Evolutionary conservation across 805 yeast genomes (phyloP), one percentile per base, ranked within the genome.

Genomic region (Nakazawaea ernobii): DNA sequence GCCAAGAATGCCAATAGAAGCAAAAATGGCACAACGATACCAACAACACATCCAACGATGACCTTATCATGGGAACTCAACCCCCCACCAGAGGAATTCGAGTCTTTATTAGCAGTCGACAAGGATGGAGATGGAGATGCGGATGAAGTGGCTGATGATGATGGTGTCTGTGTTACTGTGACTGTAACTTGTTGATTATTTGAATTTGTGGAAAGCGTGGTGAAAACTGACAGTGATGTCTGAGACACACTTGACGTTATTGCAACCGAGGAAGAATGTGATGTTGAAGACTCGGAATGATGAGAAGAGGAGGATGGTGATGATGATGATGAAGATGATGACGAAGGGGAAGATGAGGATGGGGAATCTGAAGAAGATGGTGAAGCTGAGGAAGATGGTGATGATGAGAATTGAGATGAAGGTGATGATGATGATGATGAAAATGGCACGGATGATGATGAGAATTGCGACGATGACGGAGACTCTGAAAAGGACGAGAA

Each of bases 1-100:
- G 40, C 38, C 27, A 52, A 43, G n/a, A 66, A 63, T 6, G 63
- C 69, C 5, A 69, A 70, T 36, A 70, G 48, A 2, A 71, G 62
- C n/a, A 81, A 59, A 0, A 77, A 53, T 2, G 91, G 86, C 0
- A 82, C 80, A 45, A 87, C 87, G 11, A 85, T 74, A 47, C 90
- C 90, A 6, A 84, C 83, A 28, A 79, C 83, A 49, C 82, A 81
- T 35, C 90, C 90, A 45, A 82, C 73, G 24, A 84, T 78, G 32
- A 83, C 73, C 46, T 76, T 70, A 49, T 75, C 63, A 43, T 74
- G 72, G 13, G 68, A 57, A 1, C 82, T 70, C 7, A 81, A 63
- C 0, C 84, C 84, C 3, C 63, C 56, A 7, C 58, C 35, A 27
- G 46, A 35, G 1, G 52, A 37, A 35, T 55, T 48, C 20, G 44